Evolutionary conservation across 768 basidiomycete genomes (phyloP), one percentile per base, ranked within the genome.

Genomic region (Lentinula detonsa): DNA sequence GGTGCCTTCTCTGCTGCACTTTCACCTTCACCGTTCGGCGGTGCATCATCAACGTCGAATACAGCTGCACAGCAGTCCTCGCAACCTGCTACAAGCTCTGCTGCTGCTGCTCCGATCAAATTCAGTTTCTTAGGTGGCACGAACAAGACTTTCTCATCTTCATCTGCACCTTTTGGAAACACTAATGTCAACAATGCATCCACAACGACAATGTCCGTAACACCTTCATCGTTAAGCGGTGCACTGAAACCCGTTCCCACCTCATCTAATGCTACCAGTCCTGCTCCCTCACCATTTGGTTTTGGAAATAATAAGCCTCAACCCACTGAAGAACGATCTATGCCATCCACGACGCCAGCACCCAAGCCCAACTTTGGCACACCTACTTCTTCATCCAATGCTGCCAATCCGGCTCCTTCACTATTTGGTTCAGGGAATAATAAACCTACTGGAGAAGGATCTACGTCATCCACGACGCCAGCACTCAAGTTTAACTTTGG

Each of bases 41-140:
- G 62, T 57, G 59, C 67, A 9, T 21, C 59, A 1, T 31, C 63
- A 10, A 34, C 65, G 5, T 23, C 68, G 43, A 9, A 59, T 23
- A 60, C 64, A 31, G 62, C 61, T 42, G 21, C 70, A 11, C 62
- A 64, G 8, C 65, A 66, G 53, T 54, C 68, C 7, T 61, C 72
- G 11, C 55, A 68, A 18, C 64, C 65, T 39, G 62, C 68, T 43
- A 5, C 21, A 1, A 56, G 18, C 51, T 46, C 62, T 33, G 72
- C 69, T 49, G 61, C 73, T 6, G 57, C 66, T 28, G 40, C 66
- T 6, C 67, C 72, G 3, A 67, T 71, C 5, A 77, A 76, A 61
- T 81, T 79, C 63, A 74, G 63, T 63, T 75, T 81, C 63, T 55
- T 42, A 11, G 75, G 73, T n/a, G 61, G 72, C 51, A 62, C 45